Conservation (phyloP, 371 early-diverging fungal genomes). For the Mucor lusitanicus region DNA sequence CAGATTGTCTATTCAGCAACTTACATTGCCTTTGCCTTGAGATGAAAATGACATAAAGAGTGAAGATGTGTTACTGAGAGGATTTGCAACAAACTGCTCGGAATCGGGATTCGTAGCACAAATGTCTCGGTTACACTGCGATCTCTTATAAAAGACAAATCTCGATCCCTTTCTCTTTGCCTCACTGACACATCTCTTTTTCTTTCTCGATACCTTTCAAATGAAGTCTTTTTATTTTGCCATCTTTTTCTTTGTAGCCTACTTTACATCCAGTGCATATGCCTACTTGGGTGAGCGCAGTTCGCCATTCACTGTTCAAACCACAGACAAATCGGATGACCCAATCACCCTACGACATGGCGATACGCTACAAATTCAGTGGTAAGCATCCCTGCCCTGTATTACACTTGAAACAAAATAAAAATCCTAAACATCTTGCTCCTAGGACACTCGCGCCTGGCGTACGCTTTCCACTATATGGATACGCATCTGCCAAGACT, state of each 20-base stretch:
- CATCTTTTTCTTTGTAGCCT: not conserved
- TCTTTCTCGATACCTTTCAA: not conserved
- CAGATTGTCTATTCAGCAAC: too few species aligned
- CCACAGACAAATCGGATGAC: not conserved
- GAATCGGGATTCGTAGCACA: not conserved
- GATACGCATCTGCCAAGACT: constrained; percentile 23
- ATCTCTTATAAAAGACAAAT: not conserved
- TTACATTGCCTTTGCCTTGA: too few species aligned
- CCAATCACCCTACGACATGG: not conserved
- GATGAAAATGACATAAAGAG: too few species aligned
- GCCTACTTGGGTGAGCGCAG: not conserved
- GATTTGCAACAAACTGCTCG: too few species aligned
- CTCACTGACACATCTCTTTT: not conserved
- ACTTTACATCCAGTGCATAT: not conserved
- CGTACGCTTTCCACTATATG: constrained; percentile 21
- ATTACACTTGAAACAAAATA: too few species aligned
- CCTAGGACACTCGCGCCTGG: constrained; percentile 18
- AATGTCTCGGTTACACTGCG: not conserved
- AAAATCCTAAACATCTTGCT: not conserved
- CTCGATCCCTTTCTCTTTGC: not conserved
- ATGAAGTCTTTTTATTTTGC: not conserved
- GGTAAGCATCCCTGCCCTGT: not conserved
- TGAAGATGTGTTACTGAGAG: too few species aligned
- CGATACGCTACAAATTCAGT: constrained; percentile 11
- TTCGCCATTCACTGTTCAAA: constrained; percentile 1